Conservation (phyloP, 2,329 filamentous ascomycete genomes). For the Arthroderma sp. region DNA sequence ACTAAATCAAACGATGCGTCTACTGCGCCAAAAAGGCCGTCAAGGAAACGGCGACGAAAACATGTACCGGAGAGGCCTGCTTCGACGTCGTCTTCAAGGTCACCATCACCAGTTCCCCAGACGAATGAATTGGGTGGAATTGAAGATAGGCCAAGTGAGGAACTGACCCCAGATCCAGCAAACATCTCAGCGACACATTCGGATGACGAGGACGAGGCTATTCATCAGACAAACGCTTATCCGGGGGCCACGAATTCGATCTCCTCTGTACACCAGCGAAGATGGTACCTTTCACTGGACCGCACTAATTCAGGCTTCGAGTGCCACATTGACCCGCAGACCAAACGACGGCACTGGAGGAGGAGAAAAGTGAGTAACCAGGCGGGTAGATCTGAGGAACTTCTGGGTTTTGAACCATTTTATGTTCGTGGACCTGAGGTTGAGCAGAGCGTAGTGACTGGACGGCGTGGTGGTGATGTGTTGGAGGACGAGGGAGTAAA, state of each 20-base stretch:
- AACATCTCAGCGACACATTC: conserved; percentile 6
- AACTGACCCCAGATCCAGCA: conserved; percentile 9
- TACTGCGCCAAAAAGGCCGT: conserved; percentile 14
- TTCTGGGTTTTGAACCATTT: conserved; percentile 42
- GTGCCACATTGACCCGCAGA: conserved; percentile 3
- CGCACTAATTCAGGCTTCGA: conserved; percentile 45
- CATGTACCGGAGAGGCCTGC: conserved; percentile 4
- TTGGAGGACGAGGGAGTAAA: conserved; percentile 48
- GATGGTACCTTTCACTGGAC: conserved; percentile 55
- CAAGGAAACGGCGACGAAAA: conserved; percentile 1
- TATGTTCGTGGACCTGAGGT: conserved; percentile 46
- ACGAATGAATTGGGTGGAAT: not conserved
- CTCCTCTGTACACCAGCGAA: conserved; percentile 52
- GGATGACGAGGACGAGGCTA: conserved; percentile 36
- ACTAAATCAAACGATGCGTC: conserved; percentile 32
- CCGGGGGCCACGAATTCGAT: conserved; percentile 52
- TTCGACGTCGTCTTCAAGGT: conserved; percentile 14
- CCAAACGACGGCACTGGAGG: conserved; percentile 3
- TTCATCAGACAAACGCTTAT: conserved; percentile 52
- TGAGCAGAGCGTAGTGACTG: conserved; percentile 56
- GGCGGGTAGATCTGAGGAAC: conserved; percentile 2
- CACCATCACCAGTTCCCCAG: conserved; percentile 7
- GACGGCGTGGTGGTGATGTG: conserved; percentile 45
- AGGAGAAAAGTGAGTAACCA: conserved; percentile 19
- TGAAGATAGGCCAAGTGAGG: conserved; percentile 2